A percentile compares a stretch with the other conserved stretches of the same genome.
These are phyloP conservation scores for Diaporthe sp. DNA, from an alignment of 2,329 filamentous ascomycete species.

Conservation along the genomic window DNA sequence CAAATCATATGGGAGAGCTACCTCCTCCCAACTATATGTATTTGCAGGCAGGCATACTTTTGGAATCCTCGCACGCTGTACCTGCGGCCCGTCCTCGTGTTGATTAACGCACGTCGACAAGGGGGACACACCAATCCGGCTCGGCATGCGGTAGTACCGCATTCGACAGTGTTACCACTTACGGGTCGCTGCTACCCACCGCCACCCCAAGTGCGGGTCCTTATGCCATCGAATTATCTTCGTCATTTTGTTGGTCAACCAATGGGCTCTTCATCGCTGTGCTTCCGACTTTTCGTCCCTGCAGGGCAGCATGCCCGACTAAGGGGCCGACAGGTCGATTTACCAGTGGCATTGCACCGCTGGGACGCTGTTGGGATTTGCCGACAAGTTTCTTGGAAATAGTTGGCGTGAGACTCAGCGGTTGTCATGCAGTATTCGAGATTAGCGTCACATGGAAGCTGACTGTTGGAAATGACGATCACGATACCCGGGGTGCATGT, in stretches of 20 bases:
- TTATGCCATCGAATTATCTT: slow-evolving; percentile 10
- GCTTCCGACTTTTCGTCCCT: neutral
- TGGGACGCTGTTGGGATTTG: neutral
- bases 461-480: neutral
- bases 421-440: neutral
- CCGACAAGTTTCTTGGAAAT: neutral
- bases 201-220: neutral
- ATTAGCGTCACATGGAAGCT: neutral
- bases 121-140: neutral
- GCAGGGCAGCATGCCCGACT: slow-evolving; percentile 1
- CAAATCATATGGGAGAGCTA: neutral
- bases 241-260: neutral
- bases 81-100: neutral
- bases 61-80: neutral
- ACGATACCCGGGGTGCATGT: slow-evolving; percentile 19
- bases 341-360: slow-evolving; percentile 5
- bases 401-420: slow-evolving; percentile 10
- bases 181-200: neutral
- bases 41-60: neutral
- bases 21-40: neutral
- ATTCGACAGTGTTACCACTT: neutral
- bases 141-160: neutral
- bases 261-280: neutral
- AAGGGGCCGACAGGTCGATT: neutral
- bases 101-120: slow-evolving; percentile 7